Evolutionary conservation across 495 filamentous ascomycete genomes (phyloP), one percentile per base, ranked within the genome.

Genomic region (Trichoderma gamsii): DNA sequence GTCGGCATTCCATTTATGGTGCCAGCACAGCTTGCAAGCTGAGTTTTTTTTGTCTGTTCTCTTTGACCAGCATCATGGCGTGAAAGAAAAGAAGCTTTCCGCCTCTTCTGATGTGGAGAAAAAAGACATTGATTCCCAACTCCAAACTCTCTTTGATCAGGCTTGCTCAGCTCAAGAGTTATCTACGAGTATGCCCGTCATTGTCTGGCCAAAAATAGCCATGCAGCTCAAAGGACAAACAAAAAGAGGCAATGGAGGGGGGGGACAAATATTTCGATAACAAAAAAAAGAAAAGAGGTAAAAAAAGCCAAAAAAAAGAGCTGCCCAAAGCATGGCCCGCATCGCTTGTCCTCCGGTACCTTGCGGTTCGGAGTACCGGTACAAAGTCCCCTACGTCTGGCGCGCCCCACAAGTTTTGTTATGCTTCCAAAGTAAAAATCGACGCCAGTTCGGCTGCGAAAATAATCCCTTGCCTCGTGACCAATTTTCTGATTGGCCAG

Each of bases 401-500:
- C n/a, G 49, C 23, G 56, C 56, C 56, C 56, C 56, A 61, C 56
- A 15, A 25, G 23, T 25, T 25, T 61, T 61, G 56, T 61, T 32
- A 32, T 61, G 56, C 56, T 27, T 61, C 56, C 56, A 61, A 61
- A 61, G 56, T 61, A 61, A 61, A 61, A 61, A 61, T 61, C 56
- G 56, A 61, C 56, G 56, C 56, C 56, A 61, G 56, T 61, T 61
- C 56, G 56, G 56, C 56, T 61, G 56, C 56, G 32, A 65, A 65
- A 65, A 65, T 65, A 65, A 61, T 61, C 56, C 56, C 63, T 44
- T 65, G 63, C 63, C 63, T 41, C 63, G 63, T 65, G 63, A 65
- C 41, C 43, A 66, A 46, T 66, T 66, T 66, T 66, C 65, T 66
- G 65, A 66, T 66, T 66, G 65, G 65, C 43, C 65, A 18, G 56